Evolutionary conservation across 208 protist species (phyloP).

Genomic region (Angomonas deanei): DNA sequence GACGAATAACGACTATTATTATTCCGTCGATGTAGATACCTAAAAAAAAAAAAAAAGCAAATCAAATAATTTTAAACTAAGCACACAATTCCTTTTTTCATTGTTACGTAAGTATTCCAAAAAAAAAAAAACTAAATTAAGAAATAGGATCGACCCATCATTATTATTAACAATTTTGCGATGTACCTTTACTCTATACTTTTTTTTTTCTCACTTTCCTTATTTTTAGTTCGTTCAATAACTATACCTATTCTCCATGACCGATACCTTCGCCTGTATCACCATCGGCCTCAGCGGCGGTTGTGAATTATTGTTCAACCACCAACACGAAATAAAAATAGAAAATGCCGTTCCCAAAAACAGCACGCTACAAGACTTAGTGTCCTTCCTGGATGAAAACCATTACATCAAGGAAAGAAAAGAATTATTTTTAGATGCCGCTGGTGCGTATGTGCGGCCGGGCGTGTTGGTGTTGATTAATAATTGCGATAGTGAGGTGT

Average conservation of each 20-base stretch:
- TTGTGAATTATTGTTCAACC: slow-evolving; percentile 81
- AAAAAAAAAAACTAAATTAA: too few relatives aligned
- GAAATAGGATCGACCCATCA: too few relatives aligned
- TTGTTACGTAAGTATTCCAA: too few relatives aligned
- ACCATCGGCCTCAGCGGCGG: slow-evolving; percentile 58
- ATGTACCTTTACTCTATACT: slow-evolving; percentile 16
- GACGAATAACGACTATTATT: too few relatives aligned
- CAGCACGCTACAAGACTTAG: slow-evolving; percentile 39
- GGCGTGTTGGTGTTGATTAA: slow-evolving; percentile 94
- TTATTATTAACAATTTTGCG: too few relatives aligned
- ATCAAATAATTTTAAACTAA: too few relatives aligned
- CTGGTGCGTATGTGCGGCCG: slow-evolving; percentile 63
- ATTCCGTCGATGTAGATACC: too few relatives aligned
- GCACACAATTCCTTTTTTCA: too few relatives aligned
- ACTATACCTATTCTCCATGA: background rate
- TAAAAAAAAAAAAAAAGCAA: too few relatives aligned
- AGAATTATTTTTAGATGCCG: slow-evolving; percentile 69
- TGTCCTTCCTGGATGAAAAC: slow-evolving; percentile 33
- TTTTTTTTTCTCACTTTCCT: slow-evolving; percentile 5
- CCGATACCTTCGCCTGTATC: slow-evolving; percentile 18
- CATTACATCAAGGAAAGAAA: slow-evolving; percentile 62
- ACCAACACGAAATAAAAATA: slow-evolving; percentile 26
- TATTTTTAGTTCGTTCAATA: background rate
- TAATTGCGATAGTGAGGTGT: slow-evolving; percentile 89
- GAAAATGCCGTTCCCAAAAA: slow-evolving; percentile 28